Base-by-base conservation (phyloP, 306 rosid species). In the Cicer arietinum region DNA sequence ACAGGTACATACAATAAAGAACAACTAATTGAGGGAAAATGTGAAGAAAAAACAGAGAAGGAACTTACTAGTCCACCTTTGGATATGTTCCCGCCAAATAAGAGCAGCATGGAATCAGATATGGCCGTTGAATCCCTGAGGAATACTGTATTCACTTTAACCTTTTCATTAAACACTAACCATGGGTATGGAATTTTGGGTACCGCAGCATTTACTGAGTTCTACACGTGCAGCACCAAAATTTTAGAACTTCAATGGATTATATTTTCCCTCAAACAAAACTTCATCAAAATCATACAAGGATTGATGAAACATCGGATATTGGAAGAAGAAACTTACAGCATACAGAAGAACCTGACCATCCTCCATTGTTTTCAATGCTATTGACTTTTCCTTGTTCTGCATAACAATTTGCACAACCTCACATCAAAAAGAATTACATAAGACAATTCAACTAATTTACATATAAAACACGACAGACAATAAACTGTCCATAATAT, bases 301-400 rank as follows among this genome's bases (percentile, higher is more conserved):
- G 60, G 63, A 66, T 45, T 61, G 62, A 69, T 63, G 61, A 63
- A 20, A 60, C 35, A 71, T 71, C 30, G 59, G 46, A 61, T 59
- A 73, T 75, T 74, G 66, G 71, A 65, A 69, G 9, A 69, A 64
- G 69, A 81, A 83, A 58, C 93, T 84, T 85, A 95, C 98, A 74
- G 88, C 84, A 82, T 90, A 80, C 41, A 95, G 86, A 83, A 92
- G 96, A 87, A 95, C 98, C 87, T 77, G 99, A 56, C 99, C 99
- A 71, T 95, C 99, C 93, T 95, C 97, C 98, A 95, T 92, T 25
- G 99, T 89, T 83, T 95, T 95, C 79, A 95, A 85, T 8, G 96
- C 76, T 78, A 86, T 85, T 68, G 99, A 92, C 87, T 90, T 95
- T 54, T 88, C 98, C 50, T 86, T 95, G 83, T 89, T 90, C 99